Base-by-base conservation (phyloP, 495 filamentous ascomycete genomes). In the Aspergillus bridgeri region DNA sequence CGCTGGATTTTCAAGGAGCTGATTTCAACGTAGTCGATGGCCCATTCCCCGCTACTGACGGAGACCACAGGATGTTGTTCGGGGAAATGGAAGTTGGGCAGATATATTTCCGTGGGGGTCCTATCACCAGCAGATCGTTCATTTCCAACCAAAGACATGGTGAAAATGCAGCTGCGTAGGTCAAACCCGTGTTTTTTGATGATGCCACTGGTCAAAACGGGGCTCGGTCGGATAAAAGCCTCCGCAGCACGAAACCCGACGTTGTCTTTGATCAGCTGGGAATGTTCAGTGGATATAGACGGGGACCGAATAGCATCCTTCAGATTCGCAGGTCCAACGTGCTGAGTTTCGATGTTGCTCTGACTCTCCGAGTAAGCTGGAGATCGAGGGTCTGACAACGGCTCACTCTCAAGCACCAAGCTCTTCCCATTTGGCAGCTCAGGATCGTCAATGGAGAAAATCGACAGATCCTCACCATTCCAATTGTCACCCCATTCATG, bases 381-480 rank as follows among this genome's bases (percentile, higher is more conserved):
- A 8, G 83, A 86, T 22, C 69, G 69, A 11, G 73, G 79, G 66
- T 85, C 74, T 42, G 79, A 65, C 24, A 74, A 78, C 20, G 65
- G 56, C 9, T 67, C 59, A 23, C 22, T 48, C 6, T 62, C 62
- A 15, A 57, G 27, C 11, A 52, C 45, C n/a, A 64, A 24, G 51
- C 25, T 62, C 54, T 57, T 65, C 20, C 62, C 74, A 66, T 58
- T 77, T 73, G 69, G 80, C 0, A 96, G 77, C 22, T 85, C 80
- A 21, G 81, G 81, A 66, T 98, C 94, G 61, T 98, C 92, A 3
- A 79, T 58, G 0, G 90, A 96, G 65, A 83, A 89, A 33, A 98
- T 95, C 7, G 91, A 96, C 18, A 98, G 76, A 73, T 98, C 94
- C 64, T 98, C 94, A 25, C 94, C 94, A 60, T 98, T 98, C 94